Base-by-base conservation (phyloP, 2,329 filamentous ascomycete genomes). In the Penicillium hesseltinei region DNA sequence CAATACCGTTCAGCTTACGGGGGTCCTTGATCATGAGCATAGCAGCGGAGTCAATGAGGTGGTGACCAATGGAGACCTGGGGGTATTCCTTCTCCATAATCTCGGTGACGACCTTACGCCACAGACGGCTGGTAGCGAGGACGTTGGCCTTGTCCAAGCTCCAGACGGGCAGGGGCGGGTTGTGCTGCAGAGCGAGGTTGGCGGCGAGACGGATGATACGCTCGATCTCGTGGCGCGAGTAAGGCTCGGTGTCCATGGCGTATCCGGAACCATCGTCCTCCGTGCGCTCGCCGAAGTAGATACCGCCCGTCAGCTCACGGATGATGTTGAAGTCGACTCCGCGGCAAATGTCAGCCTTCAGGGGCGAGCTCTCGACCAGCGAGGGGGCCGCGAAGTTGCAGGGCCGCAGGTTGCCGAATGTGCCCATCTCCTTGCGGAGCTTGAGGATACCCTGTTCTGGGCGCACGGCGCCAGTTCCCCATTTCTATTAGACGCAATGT, bases 21-120 rank as follows among this genome's bases (percentile, higher is more conserved):
- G 93, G 93, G 77, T 92, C 93, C 87, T 96, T 97, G 71, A 97
- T 85, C 89, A 97, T 91, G 67, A 97, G 81, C 92, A 97, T 97
- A 64, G 93, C 93, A n/a, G 93, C 93, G 56, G 87, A 91, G 79
- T 97, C 93, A 72, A 97, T 96, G 50, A 97, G 84, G 74, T 97
- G 92, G 75, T 96, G 93, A 64, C 87, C 85, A 43, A 95, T 79
- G 79, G 90, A 85, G 45, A 97, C 78, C 73, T 93, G 85, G 3
- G 93, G 92, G 79, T 95, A 97, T 81, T 97, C 93, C 64, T 88
- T 88, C 66, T 82, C 84, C 83, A 96, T 93, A 57, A 92, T 83
- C 78, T 96, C 90, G 40, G 84, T 87, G 44, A 96, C 89, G 2
- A 89, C 89, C 80, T 90, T 92, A 60, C 93, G 83, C 93, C 93